Percentiles rank a stretch among this genome's conserved stretches.
Evolutionary conservation across 208 protist genomes (phyloP).

Genomic region (Crithidia bombi): DNA sequence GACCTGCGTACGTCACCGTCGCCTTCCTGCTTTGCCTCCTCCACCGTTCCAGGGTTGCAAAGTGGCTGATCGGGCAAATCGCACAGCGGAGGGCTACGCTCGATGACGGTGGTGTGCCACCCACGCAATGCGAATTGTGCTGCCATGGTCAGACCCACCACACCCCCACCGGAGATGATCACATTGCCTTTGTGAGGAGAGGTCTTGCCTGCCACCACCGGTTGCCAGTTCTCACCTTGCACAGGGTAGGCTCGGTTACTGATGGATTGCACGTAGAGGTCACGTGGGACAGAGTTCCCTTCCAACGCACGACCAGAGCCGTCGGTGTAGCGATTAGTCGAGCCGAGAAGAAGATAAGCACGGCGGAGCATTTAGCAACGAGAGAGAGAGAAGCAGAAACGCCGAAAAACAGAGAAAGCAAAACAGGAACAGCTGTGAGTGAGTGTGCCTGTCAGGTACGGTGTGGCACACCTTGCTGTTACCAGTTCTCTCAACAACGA

Average conservation of each 20-base stretch:
- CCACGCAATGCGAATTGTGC: conserved; percentile 78
- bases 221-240: conserved; percentile 82
- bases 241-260: conserved; percentile 89
- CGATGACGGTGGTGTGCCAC: conserved; percentile 89
- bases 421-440: no score
- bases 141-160: conserved; percentile 75
- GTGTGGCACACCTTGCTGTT: no score
- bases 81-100: conserved; percentile 47
- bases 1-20: no score
- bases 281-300: conserved; percentile 49
- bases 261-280: conserved; percentile 81
- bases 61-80: conserved; percentile 22
- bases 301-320: conserved; percentile 78
- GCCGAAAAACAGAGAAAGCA: not conserved
- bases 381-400: not conserved
- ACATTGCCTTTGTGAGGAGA: conserved; percentile 88
- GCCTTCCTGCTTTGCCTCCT: not conserved
- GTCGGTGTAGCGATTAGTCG: conserved; percentile 91
- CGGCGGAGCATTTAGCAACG: conserved; percentile 50
- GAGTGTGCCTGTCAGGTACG: no score
- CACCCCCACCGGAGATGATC: conserved; percentile 85
- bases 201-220: conserved; percentile 56
- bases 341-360: conserved; percentile 45
- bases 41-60: not conserved
- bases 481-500: no score